phyloP scores from a whole-genome alignment of 345 rosid species.

The Citrus inodora region DNA sequence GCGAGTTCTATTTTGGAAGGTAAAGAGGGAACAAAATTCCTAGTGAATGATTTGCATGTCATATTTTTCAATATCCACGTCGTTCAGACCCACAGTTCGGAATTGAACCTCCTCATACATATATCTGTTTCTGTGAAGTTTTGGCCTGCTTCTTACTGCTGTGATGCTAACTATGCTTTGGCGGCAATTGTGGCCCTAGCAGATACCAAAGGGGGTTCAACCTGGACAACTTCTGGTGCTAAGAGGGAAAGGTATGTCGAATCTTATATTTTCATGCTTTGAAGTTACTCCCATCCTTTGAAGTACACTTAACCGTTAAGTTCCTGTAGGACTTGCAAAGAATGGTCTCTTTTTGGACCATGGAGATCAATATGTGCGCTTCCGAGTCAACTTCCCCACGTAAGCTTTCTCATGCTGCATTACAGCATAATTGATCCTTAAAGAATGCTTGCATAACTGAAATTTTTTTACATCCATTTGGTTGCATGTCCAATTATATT shows the following conservation, averaged over 20 bases:
- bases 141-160: neutral
- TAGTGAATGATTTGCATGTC: neutral
- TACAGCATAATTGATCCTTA: neutral
- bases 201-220: constrained; percentile 92
- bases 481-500: neutral
- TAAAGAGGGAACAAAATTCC: neutral
- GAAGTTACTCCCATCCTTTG: constrained; percentile 1
- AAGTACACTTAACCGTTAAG: constrained; percentile 15
- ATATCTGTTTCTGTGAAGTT: neutral
- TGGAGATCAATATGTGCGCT: constrained; percentile 93
- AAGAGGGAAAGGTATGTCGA: constrained; percentile 72
- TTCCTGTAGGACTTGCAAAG: constrained; percentile 68
- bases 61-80: neutral
- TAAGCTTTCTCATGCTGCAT: constrained; percentile 30
- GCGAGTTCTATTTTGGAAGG: neutral
- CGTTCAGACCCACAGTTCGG: neutral
- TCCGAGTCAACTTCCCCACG: constrained; percentile 75
- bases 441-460: too few species aligned
- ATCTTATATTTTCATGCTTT: constrained; percentile 7
- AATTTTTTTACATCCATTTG: neutral
- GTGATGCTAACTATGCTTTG: constrained; percentile 9
- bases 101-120: neutral
- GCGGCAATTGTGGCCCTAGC: constrained; percentile 29
- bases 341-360: constrained; percentile 61
- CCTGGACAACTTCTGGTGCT: constrained; percentile 71